A percentile compares a stretch with the other conserved stretches of the same genome.
phyloP scores from a whole-genome alignment of 768 basidiomycete species.

The Agrocybe chaxingu region DNA sequence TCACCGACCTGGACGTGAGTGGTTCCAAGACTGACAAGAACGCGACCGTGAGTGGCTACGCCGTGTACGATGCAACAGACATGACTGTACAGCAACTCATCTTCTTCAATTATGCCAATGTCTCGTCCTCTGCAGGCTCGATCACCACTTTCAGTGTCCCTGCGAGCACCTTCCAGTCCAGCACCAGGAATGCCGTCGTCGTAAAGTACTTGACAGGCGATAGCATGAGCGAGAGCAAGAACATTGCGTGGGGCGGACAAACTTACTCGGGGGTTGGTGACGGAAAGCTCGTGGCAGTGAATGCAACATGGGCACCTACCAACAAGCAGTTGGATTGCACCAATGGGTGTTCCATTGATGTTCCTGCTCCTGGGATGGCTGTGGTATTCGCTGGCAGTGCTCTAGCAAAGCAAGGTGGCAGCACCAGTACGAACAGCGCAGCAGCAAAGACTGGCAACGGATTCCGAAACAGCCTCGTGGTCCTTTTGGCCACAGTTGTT shows the following conservation, averaged over 20 bases:
- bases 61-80: slow-evolving; percentile 51
- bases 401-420: neutral
- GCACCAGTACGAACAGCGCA: neutral
- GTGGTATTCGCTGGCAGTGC: slow-evolving; percentile 35
- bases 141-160: slow-evolving; percentile 34
- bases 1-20: slow-evolving; percentile 43
- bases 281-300: slow-evolving; percentile 30
- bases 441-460: neutral
- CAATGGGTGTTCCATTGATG: slow-evolving; percentile 41
- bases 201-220: slow-evolving; percentile 50
- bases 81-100: slow-evolving; percentile 39
- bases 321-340: slow-evolving; percentile 37
- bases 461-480: too few relatives aligned
- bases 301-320: slow-evolving; percentile 30
- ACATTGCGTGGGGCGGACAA: slow-evolving; percentile 62
- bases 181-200: slow-evolving; percentile 23
- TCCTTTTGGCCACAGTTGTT: too few relatives aligned
- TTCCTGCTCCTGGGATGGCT: slow-evolving; percentile 47
- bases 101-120: slow-evolving; percentile 50
- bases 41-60: slow-evolving; percentile 50
- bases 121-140: slow-evolving; percentile 28
- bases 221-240: slow-evolving; percentile 42
- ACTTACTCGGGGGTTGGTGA: slow-evolving; percentile 40
- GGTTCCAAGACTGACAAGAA: slow-evolving; percentile 32
- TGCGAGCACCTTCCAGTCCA: slow-evolving; percentile 22